Evolutionary conservation across 208 protist species (phyloP), one percentile per base, ranked within the genome.

Genomic region (Trypanosoma grayi): DNA sequence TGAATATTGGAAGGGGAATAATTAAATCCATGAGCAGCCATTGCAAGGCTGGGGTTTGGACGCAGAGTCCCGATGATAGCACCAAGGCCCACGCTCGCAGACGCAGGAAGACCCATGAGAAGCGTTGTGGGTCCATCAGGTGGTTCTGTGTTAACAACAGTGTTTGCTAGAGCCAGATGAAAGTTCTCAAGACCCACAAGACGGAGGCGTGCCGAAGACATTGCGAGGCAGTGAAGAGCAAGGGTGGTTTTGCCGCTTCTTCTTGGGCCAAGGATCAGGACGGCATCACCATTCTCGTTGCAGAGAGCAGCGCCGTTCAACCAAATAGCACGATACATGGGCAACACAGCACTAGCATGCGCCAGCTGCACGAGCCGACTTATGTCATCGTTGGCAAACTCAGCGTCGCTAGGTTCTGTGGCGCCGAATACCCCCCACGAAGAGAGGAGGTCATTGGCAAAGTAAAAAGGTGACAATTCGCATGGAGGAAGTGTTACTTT

Each of bases 171-270:
- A 24, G 67, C 69, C 36, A 92, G 9, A 22, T 84, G 72, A 55
- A 84, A 76, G 55, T 80, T 59, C 47, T 92, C 81, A 9, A 72
- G 50, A 10, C 81, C 85, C 6, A 79, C 77, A 14, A 92, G 52
- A 31, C 34, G 56, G 45, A 86, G 39, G n/a, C 73, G 48, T 14
- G 60, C 30, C 25, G 50, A 47, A 1, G 70, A 37, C 9, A 7
- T 24, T 16, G 74, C 61, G 5, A 87, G 62, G 45, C 77, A 83
- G 68, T 92, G 85, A n/a, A 92, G 66, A 16, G 85, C 85, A 20
- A 92, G 73, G 2, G 85, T 92, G 0, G 85, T 92, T 69, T 92
- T 92, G 4, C 85, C 85, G 48, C 73, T 75, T 40, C 33, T 33
- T n/a, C 70, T 71, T 39, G 69, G 75, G 0, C 85, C 85, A 16